Percentiles rank a stretch among this genome's conserved stretches.
These are phyloP conservation scores for Gaillardinia entomophila DNA, from an alignment of 805 yeast genomes.

Conservation along the genomic window DNA sequence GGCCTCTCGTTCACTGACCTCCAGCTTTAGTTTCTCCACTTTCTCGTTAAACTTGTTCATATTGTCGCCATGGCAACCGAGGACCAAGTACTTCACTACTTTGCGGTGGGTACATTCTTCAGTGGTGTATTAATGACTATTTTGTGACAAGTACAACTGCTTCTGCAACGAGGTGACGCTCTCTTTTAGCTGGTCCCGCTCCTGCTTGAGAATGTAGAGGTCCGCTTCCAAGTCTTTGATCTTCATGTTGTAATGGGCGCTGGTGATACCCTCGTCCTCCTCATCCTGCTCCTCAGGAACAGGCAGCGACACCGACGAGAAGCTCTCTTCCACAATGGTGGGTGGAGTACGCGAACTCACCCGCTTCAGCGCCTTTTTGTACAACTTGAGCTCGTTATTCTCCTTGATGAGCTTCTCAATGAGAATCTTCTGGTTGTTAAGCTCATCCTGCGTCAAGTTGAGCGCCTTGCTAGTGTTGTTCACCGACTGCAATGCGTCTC, in stretches of 20 bases:
- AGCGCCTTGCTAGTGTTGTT: conserved; percentile 73
- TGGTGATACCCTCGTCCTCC: conserved; percentile 25
- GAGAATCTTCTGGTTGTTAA: conserved; percentile 51
- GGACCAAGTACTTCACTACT: too few relatives aligned
- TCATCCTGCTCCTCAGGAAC: conserved; percentile 12
- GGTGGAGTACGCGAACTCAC: conserved; percentile 25
- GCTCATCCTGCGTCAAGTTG: conserved; percentile 66
- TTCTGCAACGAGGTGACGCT: conserved; percentile 55
- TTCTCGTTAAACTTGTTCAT: conserved; percentile 12
- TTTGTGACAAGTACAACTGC: conserved; percentile 33
- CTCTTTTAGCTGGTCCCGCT: conserved; percentile 71
- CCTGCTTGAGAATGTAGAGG: conserved; percentile 72
- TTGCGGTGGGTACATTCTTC: too few relatives aligned
- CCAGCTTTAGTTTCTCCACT: conserved; percentile 6
- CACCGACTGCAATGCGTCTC: conserved; percentile 64
- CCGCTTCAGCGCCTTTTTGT: conserved; percentile 37
- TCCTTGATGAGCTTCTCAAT: conserved; percentile 57
- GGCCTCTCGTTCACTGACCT: conserved; percentile 6
- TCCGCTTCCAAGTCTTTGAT: conserved; percentile 83
- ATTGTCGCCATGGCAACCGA: neutral
- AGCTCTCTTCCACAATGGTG: conserved; percentile 10
- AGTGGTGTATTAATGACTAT: conserved; percentile 1
- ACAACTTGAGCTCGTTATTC: conserved; percentile 61
- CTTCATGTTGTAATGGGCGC: conserved; percentile 65
- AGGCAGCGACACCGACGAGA: conserved; percentile 4